Evolutionary conservation across 192 early-diverging fungal genomes (phyloP).

Genomic region (Gryganskiella cystojenkinii): DNA sequence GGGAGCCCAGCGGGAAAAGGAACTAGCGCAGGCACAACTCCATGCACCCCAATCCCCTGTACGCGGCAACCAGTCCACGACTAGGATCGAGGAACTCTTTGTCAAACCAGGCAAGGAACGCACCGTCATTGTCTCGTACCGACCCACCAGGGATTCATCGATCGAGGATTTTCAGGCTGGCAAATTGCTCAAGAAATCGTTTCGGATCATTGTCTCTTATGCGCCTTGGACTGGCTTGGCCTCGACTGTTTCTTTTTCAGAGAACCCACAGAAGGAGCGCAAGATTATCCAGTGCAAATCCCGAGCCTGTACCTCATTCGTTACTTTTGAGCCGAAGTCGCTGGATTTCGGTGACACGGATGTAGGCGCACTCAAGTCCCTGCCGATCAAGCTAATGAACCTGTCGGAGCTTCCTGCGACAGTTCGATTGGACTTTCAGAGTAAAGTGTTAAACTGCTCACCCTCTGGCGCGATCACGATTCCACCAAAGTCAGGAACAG

Average conservation of each 20-base stretch:
- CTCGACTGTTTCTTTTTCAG: slow-evolving; percentile 40
- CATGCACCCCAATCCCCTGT: slow-evolving; percentile 39
- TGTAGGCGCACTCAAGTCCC: slow-evolving; percentile 91
- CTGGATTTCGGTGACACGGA: slow-evolving; percentile 97
- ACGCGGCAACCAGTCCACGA: slow-evolving; percentile 54
- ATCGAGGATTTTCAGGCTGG: slow-evolving; percentile 78
- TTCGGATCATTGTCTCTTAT: slow-evolving; percentile 77
- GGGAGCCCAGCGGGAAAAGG: slow-evolving; percentile 44
- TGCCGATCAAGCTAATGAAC: slow-evolving; percentile 85
- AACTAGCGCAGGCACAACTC: slow-evolving; percentile 49
- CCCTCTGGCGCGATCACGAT: slow-evolving; percentile 75
- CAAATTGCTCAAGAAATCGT: slow-evolving; percentile 71
- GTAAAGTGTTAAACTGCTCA: slow-evolving; percentile 90
- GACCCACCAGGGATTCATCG: slow-evolving; percentile 71
- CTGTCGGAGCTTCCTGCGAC: slow-evolving; percentile 85
- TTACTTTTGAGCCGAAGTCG: slow-evolving; percentile 84
- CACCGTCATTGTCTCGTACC: slow-evolving; percentile 83
- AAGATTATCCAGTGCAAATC: slow-evolving; percentile 93
- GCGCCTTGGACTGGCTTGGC: slow-evolving; percentile 35
- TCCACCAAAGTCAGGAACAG: slow-evolving; percentile 78
- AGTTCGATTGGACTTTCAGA: slow-evolving; percentile 88
- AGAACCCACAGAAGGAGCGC: slow-evolving; percentile 61
- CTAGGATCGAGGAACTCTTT: slow-evolving; percentile 88
- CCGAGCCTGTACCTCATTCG: slow-evolving; percentile 91
- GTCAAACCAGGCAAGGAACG: slow-evolving; percentile 88